Base-by-base conservation (phyloP, 2,329 filamentous ascomycete species). In the Penicillium brasilianum region DNA sequence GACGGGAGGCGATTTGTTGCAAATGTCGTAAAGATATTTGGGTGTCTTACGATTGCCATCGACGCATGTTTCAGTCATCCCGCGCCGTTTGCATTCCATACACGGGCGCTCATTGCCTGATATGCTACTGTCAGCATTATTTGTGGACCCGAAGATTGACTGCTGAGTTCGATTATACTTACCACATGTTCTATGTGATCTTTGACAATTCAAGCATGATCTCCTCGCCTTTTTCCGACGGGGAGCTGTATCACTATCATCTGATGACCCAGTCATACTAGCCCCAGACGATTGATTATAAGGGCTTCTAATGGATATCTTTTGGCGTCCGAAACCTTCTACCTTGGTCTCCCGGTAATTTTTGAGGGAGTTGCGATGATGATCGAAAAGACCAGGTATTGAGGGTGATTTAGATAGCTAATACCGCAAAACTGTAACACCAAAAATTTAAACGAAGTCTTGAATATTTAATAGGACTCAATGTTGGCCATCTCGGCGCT, bases 161-260 rank as follows among this genome's bases (percentile, higher is more conserved):
- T 4, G 28, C 10, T 10, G 9, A 16, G 28, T 4, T 18, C n/a
- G 36, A 1, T 16, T 9, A 1, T 6, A n/a, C 60, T 25, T 48
- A 63, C 63, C 61, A 37, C 63, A 65, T 34, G 63, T 63, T 54
- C 60, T 63, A 16, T 63, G 63, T 18, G 60, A 56, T 37, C 50
- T 55, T 39, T 61, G 63, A 8, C 63, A 65, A 32, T 63, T 57
- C 8, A 51, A 37, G 18, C 63, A 65, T 1, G 63, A 65, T 49
- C 61, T 50, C 18, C 52, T 55, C 13, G 63, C 63, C 30, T 61
- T 63, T 39, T 43, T 53, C 3, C 63, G 63, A 6, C 48, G 48
- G 1, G 16, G 34, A 3, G 20, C 6, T 9, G 32, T 37, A 13
- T 50, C 25, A 18, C 30, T 32, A 16, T 59, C 53, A 25, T 18